Conservation (phyloP, 495 filamentous ascomycete species). For the Penicillium coprophilum region DNA sequence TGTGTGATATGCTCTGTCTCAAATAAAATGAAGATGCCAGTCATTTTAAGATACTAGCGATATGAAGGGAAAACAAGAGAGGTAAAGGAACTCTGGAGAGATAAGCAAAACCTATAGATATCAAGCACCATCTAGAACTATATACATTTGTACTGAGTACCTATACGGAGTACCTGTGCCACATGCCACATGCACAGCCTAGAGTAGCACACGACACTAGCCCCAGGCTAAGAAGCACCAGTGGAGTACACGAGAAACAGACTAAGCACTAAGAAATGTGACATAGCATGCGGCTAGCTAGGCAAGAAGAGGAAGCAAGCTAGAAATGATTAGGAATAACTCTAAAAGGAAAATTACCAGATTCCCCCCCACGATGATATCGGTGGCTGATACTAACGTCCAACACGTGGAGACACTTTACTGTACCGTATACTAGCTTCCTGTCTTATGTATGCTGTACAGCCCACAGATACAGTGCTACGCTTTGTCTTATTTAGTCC, state of each 20-base stretch:
- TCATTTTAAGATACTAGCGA: too few species aligned
- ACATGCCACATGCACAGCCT: not conserved
- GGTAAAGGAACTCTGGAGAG: too few species aligned
- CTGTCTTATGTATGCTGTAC: not conserved
- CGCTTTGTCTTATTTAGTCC: constrained; percentile 1
- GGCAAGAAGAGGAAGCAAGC: not conserved
- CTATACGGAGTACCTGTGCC: too few species aligned
- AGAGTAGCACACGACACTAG: not conserved
- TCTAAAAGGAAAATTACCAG: constrained; percentile 7
- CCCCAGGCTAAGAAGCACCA: not conserved
- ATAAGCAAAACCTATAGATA: too few species aligned
- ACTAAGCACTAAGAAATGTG: constrained; percentile 4
- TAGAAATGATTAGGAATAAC: constrained; percentile 8
- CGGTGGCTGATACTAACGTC: constrained; percentile 10
- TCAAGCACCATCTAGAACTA: too few species aligned
- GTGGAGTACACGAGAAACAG: not conserved
- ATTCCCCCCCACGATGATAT: constrained; percentile 7
- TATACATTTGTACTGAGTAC: not conserved
- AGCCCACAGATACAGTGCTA: not conserved
- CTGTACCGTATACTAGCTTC: not conserved
- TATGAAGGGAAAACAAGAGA: too few species aligned
- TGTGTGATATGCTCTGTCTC: too few species aligned
- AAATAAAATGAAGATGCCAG: too few species aligned
- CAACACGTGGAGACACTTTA: constrained; percentile 4
- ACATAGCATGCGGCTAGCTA: not conserved